These are phyloP conservation scores for Leccinum boreale DNA, from an alignment of 768 basidiomycete species.

Conservation along the genomic window DNA sequence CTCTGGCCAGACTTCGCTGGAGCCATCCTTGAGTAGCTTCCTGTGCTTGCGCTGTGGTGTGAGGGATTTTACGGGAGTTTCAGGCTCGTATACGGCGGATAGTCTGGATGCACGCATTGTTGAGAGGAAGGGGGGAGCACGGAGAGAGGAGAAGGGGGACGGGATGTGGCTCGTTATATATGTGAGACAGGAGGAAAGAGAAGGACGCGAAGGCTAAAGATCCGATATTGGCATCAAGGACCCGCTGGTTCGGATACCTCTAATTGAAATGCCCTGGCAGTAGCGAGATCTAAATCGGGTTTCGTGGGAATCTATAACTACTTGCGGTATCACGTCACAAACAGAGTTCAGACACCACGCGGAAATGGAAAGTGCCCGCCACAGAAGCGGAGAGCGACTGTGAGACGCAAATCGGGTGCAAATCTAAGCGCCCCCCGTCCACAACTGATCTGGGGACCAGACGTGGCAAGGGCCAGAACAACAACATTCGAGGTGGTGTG, in stretches of 20 bases:
- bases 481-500: background rate
- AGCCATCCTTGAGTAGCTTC: conserved; percentile 81
- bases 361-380: conserved; percentile 50
- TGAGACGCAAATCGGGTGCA: conserved; percentile 15
- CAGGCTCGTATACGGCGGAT: conserved; percentile 19
- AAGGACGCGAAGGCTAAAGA: conserved; percentile 39
- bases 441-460: conserved; percentile 13
- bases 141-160: conserved; percentile 9
- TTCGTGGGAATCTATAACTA: conserved; percentile 18
- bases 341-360: conserved; percentile 27
- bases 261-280: conserved; percentile 33
- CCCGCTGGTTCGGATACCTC: conserved; percentile 25
- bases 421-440: conserved; percentile 23
- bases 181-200: conserved; percentile 23
- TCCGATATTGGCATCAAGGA: conserved; percentile 38
- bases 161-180: conserved; percentile 33
- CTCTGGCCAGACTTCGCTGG: conserved; percentile 80
- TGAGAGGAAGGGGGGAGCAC: conserved; percentile 2
- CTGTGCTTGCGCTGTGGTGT: conserved; percentile 81
- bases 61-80: conserved; percentile 21
- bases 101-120: conserved; percentile 26
- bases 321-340: conserved; percentile 9
- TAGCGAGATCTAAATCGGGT: conserved; percentile 31
- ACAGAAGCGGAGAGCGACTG: conserved; percentile 41
- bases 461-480: conserved; percentile 17